These are phyloP conservation scores for Kwoniella dendrophila DNA, from an alignment of 768 basidiomycete species.

Conservation along the genomic window DNA sequence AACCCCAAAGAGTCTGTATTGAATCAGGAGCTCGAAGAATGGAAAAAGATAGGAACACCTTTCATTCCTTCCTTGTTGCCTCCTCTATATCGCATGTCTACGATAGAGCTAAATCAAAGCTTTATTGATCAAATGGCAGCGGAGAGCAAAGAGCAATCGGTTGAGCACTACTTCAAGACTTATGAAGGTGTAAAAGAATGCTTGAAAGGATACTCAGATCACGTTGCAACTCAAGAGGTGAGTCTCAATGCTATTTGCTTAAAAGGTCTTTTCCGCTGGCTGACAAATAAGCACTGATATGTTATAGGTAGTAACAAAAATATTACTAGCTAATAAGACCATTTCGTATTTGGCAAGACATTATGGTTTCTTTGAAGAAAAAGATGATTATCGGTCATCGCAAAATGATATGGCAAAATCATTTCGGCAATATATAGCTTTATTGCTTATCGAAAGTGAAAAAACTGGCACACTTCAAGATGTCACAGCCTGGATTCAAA, in stretches of 20 bases:
- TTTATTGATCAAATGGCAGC: not conserved
- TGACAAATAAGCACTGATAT: too few species aligned
- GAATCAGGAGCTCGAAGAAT: too few species aligned
- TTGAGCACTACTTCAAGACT: too few species aligned
- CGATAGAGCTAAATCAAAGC: not conserved
- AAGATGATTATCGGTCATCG: too few species aligned
- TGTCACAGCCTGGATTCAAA: not conserved
- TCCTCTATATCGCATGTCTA: not conserved
- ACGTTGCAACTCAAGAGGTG: too few species aligned
- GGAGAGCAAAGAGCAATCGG: not conserved
- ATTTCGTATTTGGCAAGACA: constrained; percentile 3
- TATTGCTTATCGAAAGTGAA: not conserved
- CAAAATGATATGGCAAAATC: not conserved
- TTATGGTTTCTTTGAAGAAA: not conserved
- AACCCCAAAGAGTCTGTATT: too few species aligned
- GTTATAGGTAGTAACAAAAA: not conserved
- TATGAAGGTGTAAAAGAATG: too few species aligned
- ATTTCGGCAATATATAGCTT: not conserved
- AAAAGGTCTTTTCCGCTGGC: too few species aligned
- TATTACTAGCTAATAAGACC: not conserved
- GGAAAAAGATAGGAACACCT: not conserved
- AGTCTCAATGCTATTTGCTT: too few species aligned
- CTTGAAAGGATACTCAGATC: too few species aligned
- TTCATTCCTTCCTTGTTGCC: not conserved
- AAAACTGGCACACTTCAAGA: not conserved